Evolutionary conservation across 2,329 filamentous ascomycete genomes (phyloP), one percentile per base, ranked within the genome.

Genomic region (Colletotrichum lentis): DNA sequence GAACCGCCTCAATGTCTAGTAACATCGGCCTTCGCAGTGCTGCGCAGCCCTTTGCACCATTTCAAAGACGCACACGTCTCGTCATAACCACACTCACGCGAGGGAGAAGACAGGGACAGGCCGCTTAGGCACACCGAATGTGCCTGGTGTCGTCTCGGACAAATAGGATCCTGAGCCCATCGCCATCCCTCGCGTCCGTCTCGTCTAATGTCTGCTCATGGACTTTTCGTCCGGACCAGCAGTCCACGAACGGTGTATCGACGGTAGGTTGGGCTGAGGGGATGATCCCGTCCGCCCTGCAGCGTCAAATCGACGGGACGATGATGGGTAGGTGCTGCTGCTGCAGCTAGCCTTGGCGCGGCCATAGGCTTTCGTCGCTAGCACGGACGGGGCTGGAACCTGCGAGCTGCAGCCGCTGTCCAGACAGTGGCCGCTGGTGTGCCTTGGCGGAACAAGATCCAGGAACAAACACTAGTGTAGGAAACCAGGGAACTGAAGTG

Each of bases 351-450:
- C 61, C 64, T 50, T 59, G 61, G 55, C 54, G 54, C 41, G 53
- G 39, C 54, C 41, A 41, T 16, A 22, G 43, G 55, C 39, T 11
- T 64, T 57, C 8, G 31, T 31, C 53, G 37, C 50, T 43, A 52
- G 58, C 64, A 67, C 64, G 52, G 63, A 66, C 63, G 63, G 57
- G 58, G 58, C 63, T 66, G 58, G 63, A 62, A 37, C 63, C 58
- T 57, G 53, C 24, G 46, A 46, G 31, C 52, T 55, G 41, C 22
- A 3, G 24, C 24, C 46, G 22, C 58, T 39, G 46, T 53, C 31
- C 57, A 60, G 43, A 58, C n/a, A 11, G 41, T 18, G 37, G 27
- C 27, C 27, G 20, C 22, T 39, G 27, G n/a, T 39, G 43, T 59
- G 44, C 43, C 43, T 59, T 49, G 56, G 56, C 43, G 24, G 44